Percentiles rank a stretch among this genome's conserved stretches.
These are phyloP conservation scores for Leptographium procerum DNA, from an alignment of 2,329 filamentous ascomycete species.

Conservation along the genomic window DNA sequence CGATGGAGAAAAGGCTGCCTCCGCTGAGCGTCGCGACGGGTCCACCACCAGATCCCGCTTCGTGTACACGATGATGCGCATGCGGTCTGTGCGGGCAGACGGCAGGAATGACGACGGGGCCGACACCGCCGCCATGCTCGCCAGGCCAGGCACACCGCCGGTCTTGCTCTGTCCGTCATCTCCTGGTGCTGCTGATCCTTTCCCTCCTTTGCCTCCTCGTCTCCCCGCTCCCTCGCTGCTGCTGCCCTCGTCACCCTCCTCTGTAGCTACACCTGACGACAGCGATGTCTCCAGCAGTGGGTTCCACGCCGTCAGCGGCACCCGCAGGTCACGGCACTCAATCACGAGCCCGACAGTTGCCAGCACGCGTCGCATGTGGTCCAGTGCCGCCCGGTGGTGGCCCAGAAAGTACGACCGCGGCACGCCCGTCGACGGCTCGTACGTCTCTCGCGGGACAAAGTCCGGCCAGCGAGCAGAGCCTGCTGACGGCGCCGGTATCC, in stretches of 20 bases:
- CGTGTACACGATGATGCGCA: conserved; percentile 80
- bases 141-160: background rate
- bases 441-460: conserved; percentile 66
- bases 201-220: background rate
- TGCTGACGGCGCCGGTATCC: background rate
- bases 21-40: background rate
- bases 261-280: conserved; percentile 30
- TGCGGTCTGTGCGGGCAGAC: conserved; percentile 47
- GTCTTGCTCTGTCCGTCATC: background rate
- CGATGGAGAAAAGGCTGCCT: background rate
- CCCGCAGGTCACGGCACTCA: conserved; percentile 88
- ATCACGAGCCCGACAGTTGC: conserved; percentile 76
- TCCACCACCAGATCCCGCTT: conserved; percentile 63
- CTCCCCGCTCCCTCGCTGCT: background rate
- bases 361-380: conserved; percentile 72
- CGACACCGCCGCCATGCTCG: background rate
- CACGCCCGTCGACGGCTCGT: conserved; percentile 61
- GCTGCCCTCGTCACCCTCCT: background rate
- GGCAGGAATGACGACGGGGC: background rate
- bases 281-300: conserved; percentile 75
- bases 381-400: conserved; percentile 74
- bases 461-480: background rate
- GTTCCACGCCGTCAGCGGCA: conserved; percentile 82
- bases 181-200: background rate
- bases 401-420: conserved; percentile 89